Evolutionary conservation across 306 rosid genomes (phyloP).

Genomic region (Calophaca sinica): DNA sequence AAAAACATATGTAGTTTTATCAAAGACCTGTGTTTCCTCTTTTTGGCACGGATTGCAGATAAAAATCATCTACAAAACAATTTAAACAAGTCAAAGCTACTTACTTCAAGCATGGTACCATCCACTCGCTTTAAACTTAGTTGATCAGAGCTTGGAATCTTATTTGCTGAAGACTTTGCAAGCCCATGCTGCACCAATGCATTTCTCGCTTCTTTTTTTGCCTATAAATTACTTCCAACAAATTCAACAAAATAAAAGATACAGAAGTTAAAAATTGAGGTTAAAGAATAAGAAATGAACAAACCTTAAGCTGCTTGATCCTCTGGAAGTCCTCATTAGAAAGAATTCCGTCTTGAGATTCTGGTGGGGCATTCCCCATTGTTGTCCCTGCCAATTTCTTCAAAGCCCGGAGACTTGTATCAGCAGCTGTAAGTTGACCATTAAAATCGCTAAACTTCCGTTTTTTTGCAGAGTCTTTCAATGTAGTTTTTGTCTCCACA

Average conservation of each 20-base stretch:
- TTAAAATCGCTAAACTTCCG: conserved; percentile 72
- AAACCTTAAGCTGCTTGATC: conserved; percentile 81
- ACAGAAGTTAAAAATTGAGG: conserved; percentile 22
- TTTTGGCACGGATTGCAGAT: conserved; percentile 20
- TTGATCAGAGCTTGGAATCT: conserved; percentile 67
- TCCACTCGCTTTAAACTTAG: conserved; percentile 75
- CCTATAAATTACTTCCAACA: conserved; percentile 53
- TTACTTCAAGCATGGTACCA: conserved; percentile 83
- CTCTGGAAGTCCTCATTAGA: conserved; percentile 84
- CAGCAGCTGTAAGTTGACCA: conserved; percentile 64
- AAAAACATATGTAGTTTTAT: conserved; percentile 19
- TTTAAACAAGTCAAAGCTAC: conserved; percentile 43
- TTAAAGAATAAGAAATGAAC: conserved; percentile 27
- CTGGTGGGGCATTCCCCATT: conserved; percentile 38
- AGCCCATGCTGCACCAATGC: conserved; percentile 78
- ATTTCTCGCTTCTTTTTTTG: conserved; percentile 64
- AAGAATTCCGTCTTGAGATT: conserved; percentile 74
- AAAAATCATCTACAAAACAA: conserved; percentile 32
- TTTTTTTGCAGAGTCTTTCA: conserved; percentile 58
- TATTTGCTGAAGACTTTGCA: conserved; percentile 48
- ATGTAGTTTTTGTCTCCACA: conserved; percentile 46
- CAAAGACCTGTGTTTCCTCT: conserved; percentile 16
- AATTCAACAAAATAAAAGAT: conserved; percentile 27
- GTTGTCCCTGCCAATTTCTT: conserved; percentile 67
- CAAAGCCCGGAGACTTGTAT: conserved; percentile 85